A percentile compares a stretch with the other conserved stretches of the same genome.
Conservation (phyloP, 257 asterid species). For the Capsicum baccatum region DNA sequence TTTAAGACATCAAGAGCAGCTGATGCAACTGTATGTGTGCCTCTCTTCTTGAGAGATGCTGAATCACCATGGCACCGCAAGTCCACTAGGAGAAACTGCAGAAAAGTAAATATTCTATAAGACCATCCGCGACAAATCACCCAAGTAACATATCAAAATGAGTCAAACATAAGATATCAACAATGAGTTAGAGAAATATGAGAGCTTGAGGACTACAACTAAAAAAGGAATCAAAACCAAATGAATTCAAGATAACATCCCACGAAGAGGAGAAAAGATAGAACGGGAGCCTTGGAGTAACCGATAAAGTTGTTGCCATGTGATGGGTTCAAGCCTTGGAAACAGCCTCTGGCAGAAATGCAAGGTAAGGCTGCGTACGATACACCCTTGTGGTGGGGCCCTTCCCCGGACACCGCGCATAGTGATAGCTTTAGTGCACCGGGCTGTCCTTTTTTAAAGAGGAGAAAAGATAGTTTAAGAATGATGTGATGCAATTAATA, state of each 20-base stretch:
- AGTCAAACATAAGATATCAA: neutral
- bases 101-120: slow-evolving; percentile 43
- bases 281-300: too few species aligned
- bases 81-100: slow-evolving; percentile 97
- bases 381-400: too few species aligned
- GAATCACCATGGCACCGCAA: slow-evolving; percentile 99
- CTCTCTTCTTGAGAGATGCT: slow-evolving; percentile 75
- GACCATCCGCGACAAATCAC: slow-evolving; percentile 32
- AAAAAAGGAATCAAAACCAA: neutral
- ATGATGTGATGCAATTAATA: neutral
- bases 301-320: too few species aligned
- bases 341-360: too few species aligned
- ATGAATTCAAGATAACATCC: neutral
- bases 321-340: too few species aligned
- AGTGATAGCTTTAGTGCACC: too few species aligned
- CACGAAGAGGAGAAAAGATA: slow-evolving; percentile 19
- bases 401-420: too few species aligned
- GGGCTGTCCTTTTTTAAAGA: too few species aligned
- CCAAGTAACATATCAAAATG: neutral
- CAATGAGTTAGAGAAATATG: neutral
- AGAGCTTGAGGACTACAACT: neutral
- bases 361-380: too few species aligned
- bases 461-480: neutral
- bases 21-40: slow-evolving; percentile 83
- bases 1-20: slow-evolving; percentile 97